Evolutionary conservation across 2,329 filamentous ascomycete species (phyloP), one percentile per base, ranked within the genome.

Genomic region (Cercospora zeina): DNA sequence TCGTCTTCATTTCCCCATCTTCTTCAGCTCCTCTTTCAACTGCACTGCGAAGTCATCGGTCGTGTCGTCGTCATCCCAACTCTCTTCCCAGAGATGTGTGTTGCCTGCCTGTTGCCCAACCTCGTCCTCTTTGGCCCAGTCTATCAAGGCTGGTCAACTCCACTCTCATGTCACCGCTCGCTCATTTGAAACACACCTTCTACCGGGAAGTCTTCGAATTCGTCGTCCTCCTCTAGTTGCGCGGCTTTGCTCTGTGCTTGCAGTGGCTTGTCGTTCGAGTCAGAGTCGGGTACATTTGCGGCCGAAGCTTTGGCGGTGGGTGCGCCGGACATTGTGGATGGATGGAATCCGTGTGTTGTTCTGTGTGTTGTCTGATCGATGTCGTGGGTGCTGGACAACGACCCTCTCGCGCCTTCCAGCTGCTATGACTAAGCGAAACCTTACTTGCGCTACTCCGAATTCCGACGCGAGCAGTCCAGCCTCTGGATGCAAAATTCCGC

Each of bases 1-100:
- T 7, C 11, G 30, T 16, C 64, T 66, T 82, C 42, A 87, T 84
- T 76, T 67, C 19, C 95, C 91, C 73, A 97, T 90, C 80, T 96
- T 97, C 84, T 96, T 96, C 68, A 97, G 80, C 77, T 97, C 93
- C 78, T 96, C 90, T 80, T 91, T 96, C 74, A 99, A 80, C 81
- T 97, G 93, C 73, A 90, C 86, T 11, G 92, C 95, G 77, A 99
- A 99, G 74, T 99, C 95, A 75, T 99, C 95, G 72, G 85, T 95
- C 68, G 91, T 95, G 79, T 97, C 95, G 76, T 97, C 93, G 74
- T 99, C 95, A 75, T 99, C 95, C 95, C 95, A 99, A 83, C 92
- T 97, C 83, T 99, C 95, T 79, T 99, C 95, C 95, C 95, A 99
- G 59, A 99, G 82, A 80, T 97, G 93, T 76, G 87, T 74, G 60